phyloP scores from a whole-genome alignment of 257 asterid species.

The Solanum medicagineum region DNA sequence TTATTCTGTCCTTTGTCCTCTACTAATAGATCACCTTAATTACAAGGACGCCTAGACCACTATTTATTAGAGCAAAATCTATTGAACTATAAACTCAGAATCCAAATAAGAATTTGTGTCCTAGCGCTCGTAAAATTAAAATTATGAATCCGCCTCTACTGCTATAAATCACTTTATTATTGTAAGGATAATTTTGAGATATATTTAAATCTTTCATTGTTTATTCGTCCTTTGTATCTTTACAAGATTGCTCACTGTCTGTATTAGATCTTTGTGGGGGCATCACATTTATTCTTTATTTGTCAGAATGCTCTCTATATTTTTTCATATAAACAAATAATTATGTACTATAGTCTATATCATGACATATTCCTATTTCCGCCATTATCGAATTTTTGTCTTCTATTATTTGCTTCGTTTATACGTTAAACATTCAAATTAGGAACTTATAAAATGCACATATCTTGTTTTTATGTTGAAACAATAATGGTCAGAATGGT shows the following conservation, averaged over 20 bases:
- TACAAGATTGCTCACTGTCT: conserved; percentile 43
- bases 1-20: too few species aligned
- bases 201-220: conserved; percentile 11
- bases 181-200: conserved; percentile 18
- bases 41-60: too few species aligned
- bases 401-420: not conserved
- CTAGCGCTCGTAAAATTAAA: too few species aligned
- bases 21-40: too few species aligned
- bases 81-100: too few species aligned
- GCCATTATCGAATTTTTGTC: not conserved
- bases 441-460: not conserved
- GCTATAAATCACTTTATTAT: not conserved
- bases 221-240: conserved; percentile 42
- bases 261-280: conserved; percentile 61
- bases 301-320: conserved; percentile 23
- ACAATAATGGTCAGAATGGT: not conserved
- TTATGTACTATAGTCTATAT: not conserved
- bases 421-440: not conserved
- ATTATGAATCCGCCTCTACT: not conserved
- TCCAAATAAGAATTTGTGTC: too few species aligned
- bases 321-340: not conserved
- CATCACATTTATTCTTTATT: conserved; percentile 27
- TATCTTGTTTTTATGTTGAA: not conserved
- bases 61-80: too few species aligned
- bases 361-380: not conserved